Base-by-base conservation (phyloP, 2,329 filamentous ascomycete genomes). In the Hymenotorrendiella dingleyae region DNA sequence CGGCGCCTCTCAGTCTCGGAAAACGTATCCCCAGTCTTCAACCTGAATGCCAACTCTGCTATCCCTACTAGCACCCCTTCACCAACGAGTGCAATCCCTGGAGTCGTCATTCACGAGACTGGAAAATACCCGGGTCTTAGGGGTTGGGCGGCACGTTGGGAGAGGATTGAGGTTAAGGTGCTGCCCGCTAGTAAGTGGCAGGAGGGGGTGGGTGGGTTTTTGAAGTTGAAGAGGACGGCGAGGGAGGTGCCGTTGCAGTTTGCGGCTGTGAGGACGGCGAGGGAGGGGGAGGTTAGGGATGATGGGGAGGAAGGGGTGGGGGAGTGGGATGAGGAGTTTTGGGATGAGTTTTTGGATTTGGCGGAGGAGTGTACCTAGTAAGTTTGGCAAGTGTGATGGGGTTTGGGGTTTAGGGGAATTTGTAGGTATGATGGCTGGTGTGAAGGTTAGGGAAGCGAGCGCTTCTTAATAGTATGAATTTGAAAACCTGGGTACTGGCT, bases 51-150 rank as follows among this genome's bases (percentile, higher is more conserved):
- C 10, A 42, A 43, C 8, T n/a, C n/a, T n/a, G n/a, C n/a, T n/a
- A n/a, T n/a, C n/a, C n/a, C n/a, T n/a, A n/a, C n/a, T n/a, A n/a
- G n/a, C n/a, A 32, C 45, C 10, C 35, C 47, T 1, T 12, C 14
- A 29, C 29, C 26, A 9, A 19, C 16, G 20, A 49, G 49, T 21
- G 20, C 47, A 21, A 40, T 55, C 20, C 17, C 34, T 2, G 51
- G 53, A 5, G 39, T 41, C 4, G 40, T 45, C 1, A 50, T 55
- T 17, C 48, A 50, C 14, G 53, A 55, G 49, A 55, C 53, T 4
- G 53, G 53, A 1, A 55, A 54, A 22, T 55, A 48, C 45, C 53
- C 53, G 3, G 53, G 53, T 2, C 47, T 44, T 9, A 45, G 51
- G 16, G 51, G 42, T 9, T 55, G 53, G 53, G 53, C 53, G 19